Percentiles rank a stretch among this genome's conserved stretches.
Conservation (phyloP, 2,329 filamentous ascomycete genomes). For the Zymoseptoria brevis region DNA sequence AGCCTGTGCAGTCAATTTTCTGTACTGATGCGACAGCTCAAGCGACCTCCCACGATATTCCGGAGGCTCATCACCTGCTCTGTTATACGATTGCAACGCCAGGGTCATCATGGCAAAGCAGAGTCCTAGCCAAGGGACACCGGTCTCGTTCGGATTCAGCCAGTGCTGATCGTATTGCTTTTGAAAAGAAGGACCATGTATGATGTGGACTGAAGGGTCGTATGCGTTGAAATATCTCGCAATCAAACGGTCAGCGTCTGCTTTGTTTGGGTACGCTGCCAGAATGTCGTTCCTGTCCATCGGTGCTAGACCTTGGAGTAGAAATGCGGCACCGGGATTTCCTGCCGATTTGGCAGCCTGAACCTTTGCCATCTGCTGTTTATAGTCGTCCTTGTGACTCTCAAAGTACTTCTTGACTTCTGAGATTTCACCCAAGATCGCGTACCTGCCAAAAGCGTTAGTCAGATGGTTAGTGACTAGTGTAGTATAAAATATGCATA, state of each 20-base stretch:
- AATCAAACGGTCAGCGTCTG: conserved; percentile 75
- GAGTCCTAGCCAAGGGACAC: conserved; percentile 69
- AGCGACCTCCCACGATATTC: conserved; percentile 63
- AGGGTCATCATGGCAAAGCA: conserved; percentile 70
- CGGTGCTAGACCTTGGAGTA: conserved; percentile 64
- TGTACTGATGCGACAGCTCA: conserved; percentile 48
- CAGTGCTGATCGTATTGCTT: conserved; percentile 61
- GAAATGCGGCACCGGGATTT: conserved; percentile 62
- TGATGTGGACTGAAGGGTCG: conserved; percentile 52
- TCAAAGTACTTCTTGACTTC: conserved; percentile 90
- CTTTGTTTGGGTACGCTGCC: conserved; percentile 69
- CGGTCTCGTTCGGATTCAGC: conserved; percentile 63
- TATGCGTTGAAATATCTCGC: conserved; percentile 85
- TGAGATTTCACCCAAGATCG: conserved; percentile 58
- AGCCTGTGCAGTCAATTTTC: conserved; percentile 68
- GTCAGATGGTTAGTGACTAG: not conserved
- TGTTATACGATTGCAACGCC: conserved; percentile 70
- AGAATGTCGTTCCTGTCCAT: conserved; percentile 70
- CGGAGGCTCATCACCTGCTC: conserved; percentile 69
- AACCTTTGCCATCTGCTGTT: conserved; percentile 70
- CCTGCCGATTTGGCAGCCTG: conserved; percentile 55
- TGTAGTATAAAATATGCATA: conserved; percentile 23
- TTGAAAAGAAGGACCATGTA: conserved; percentile 70
- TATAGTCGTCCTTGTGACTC: conserved; percentile 79
- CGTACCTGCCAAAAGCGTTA: conserved; percentile 10